Evolutionary conservation across 2,329 filamentous ascomycete species (phyloP), one percentile per base, ranked within the genome.

Genomic region (Chaetomiaceae sp.): DNA sequence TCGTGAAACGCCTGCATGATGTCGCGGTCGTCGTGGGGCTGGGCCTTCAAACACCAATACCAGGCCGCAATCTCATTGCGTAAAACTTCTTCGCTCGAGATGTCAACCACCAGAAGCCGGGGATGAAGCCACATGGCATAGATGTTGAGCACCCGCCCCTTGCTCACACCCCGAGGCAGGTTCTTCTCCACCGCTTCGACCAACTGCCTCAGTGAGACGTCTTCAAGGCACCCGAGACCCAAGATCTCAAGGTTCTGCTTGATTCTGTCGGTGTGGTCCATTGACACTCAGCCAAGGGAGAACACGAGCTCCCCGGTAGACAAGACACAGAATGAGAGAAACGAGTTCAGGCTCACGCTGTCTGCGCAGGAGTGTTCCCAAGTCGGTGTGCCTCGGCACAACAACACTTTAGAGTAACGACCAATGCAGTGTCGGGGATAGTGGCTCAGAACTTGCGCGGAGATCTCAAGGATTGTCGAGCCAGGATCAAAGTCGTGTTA

Each of bases 61-160:
- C 56, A 56, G n/a, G 40, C 18, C 2, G 36, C 24, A 15, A 60
- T 46, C n/a, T 56, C 47, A 3, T 12, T 5, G 2, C n/a, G 18
- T 19, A 52, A 12, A 11, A 32, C 12, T 18, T 9, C 30, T 18
- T 51, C 36, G 7, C 47, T 33, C 1, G 56, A 56, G 7, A 38
- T 24, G 36, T 55, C 46, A 8, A 49, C 18, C 5, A 15, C 18
- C 12, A 38, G 26, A 38, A 57, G 48, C 7, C 44, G 49, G 6
- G 46, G 42, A 18, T 48, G 39, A 4, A 59, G 54, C 56, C 55
- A 58, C 47, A 42, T 38, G 17, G 48, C 18, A 22, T 45, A 57
- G 24, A 49, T 27, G 26, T 47, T 38, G n/a, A 57, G 42, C 11
- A 43, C 17, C 15, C 43, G 44, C 3, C 19, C 27, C 24, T 45